Base-by-base conservation (phyloP, 2,329 filamentous ascomycete species). In the Cercospora sp. region DNA sequence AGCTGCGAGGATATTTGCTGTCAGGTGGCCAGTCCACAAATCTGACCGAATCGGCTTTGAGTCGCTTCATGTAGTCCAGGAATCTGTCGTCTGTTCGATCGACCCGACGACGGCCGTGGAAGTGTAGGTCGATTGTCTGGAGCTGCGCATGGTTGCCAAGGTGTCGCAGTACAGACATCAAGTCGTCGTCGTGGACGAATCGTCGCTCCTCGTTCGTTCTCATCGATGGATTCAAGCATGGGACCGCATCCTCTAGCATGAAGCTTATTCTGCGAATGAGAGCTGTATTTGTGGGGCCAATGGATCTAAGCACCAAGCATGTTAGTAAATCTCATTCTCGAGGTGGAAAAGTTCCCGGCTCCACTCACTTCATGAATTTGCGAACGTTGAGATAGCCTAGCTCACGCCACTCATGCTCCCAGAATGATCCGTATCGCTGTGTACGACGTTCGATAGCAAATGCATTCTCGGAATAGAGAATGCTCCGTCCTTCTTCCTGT, bases 391-490 rank as follows among this genome's bases (percentile, higher is more conserved):
- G 65, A 36, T 63, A 73, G 42, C 71, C 70, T 9, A 71, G 51
- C 53, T 73, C 83, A 65, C 79, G 81, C 66, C 79, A 81, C 18
- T 78, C 73, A 75, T 70, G 40, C 78, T 78, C 76, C 80, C 84
- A 77, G 79, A 84, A 40, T 71, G 78, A 66, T 71, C 78, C 51
- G 60, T 73, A 75, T 13, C 76, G 74, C 26, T 72, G 71, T 13
- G 72, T 72, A 7, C 82, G 79, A 42, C 80, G 80, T 48, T 78
- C 75, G 68, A 86, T 83, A 45, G 76, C 69, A 74, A 85, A 86
- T 2, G 74, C 76, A 70, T 85, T 85, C 69, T 84, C 80, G n/a
- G 81, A 79, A 69, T 86, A 86, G 0, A 86, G 76, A 42, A 86
- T 78, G 31, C 76, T 80, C 51, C 81, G 79, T 23, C 78, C 84